Percentiles rank a stretch among this genome's conserved stretches.
Evolutionary conservation across 345 rosid species (phyloP).

Genomic region (Garcia nutans): DNA sequence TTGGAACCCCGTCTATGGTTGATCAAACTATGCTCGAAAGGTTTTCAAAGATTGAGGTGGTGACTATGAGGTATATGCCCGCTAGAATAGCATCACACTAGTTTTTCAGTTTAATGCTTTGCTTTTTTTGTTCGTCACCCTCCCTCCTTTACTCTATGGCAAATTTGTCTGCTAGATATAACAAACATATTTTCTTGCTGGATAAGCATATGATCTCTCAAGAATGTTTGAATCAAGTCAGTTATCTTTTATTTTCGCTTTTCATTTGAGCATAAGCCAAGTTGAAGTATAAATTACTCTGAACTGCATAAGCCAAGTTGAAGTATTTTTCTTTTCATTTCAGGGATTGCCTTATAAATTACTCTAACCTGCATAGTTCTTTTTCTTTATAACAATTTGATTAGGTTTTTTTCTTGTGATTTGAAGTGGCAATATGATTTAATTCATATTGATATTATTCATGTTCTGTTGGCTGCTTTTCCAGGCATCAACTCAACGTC

Average conservation of each 20-base stretch:
- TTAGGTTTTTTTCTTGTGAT: neutral
- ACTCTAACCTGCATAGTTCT: neutral
- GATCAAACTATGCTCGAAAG: slow-evolving; percentile 73
- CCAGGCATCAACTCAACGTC: slow-evolving; percentile 71
- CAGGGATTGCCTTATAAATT: neutral
- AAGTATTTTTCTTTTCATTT: neutral
- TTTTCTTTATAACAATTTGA: neutral
- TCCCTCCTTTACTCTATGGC: neutral
- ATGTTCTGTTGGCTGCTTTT: slow-evolving; percentile 28
- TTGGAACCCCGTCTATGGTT: slow-evolving; percentile 64
- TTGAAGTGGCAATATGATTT: neutral
- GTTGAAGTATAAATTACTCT: neutral
- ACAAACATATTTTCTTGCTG: neutral
- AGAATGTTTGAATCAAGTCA: too few relatives aligned
- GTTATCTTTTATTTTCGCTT: neutral
- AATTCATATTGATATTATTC: neutral
- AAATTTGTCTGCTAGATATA: neutral
- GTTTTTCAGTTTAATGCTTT: slow-evolving; percentile 2
- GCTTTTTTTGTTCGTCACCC: neutral
- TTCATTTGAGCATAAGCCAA: neutral
- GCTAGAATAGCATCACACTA: slow-evolving; percentile 4
- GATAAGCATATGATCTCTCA: neutral
- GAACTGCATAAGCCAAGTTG: neutral
- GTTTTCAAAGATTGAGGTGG: slow-evolving; percentile 76
- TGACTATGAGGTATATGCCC: slow-evolving; percentile 57